Base-by-base conservation (phyloP, 2,329 filamentous ascomycete species). In the Talaromyces sp. region DNA sequence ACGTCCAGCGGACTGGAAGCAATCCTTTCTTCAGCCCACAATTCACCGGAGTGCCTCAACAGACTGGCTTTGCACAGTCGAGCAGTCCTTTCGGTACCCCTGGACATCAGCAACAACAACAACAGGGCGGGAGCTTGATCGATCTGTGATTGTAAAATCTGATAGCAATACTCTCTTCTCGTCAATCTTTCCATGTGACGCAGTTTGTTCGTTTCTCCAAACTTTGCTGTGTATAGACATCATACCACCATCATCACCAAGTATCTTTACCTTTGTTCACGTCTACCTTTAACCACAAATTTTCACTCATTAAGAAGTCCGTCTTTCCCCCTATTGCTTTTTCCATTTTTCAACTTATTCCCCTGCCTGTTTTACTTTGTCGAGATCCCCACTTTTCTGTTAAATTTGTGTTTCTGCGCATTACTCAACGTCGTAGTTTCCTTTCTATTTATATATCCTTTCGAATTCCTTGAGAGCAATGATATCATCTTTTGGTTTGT, bases 11-110 rank as follows among this genome's bases (percentile, higher is more conserved):
- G 58, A 90, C 89, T 0, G 91, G 87, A 1, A 94, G 84, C 77
- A 97, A 97, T 70, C 94, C 94, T 0, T 99, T 97, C 78, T 78
- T 96, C 65, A 84, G 86, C 60, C 85, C 86, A 61, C 91, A 95
- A 70, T 94, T 88, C 67, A 96, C 90, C 0, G 91, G 91, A 2
- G 69, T 78, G 62, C 80, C 80, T 35, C 76, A 75, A 61, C 78
- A 81, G 77, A 67, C 74, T 8, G 68, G 67, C 5, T 67, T 78
- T 73, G 65, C 70, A 60, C 67, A 80, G 69, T 64, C 75, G 64
- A 71, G 66, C 40, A 85, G 85, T 67, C 82, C 83, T 0, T 86
- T 84, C 71, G 83, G 81, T 59, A 67, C 63, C 15, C 77, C 79
- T 62, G 78, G 75, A 61, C 75, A 76, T 57, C 73, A 76, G 60